phyloP scores from a whole-genome alignment of 345 rosid genomes.

The Leavenworthia alabamica region DNA sequence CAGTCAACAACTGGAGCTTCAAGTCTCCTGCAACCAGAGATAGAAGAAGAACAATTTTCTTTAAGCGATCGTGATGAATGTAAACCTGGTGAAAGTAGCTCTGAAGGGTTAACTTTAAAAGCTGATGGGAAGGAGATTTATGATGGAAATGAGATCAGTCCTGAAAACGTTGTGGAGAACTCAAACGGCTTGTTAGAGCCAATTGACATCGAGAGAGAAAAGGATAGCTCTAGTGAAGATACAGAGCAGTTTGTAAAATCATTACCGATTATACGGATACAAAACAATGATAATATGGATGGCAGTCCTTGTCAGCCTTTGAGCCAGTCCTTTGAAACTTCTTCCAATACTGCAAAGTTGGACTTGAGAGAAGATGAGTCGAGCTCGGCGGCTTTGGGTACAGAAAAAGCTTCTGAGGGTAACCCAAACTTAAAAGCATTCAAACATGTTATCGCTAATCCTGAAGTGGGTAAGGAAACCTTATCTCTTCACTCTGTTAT shows the following conservation, averaged over 20 bases:
- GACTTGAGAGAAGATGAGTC: slow-evolving; percentile 33
- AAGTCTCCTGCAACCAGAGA: slow-evolving; percentile 34
- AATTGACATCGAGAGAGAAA: slow-evolving; percentile 40
- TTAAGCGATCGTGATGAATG: slow-evolving; percentile 56
- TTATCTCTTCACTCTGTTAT: background rate
- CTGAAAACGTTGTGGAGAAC: slow-evolving; percentile 28
- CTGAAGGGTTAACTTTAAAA: slow-evolving; percentile 22
- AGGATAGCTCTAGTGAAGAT: slow-evolving; percentile 26
- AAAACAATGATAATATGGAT: slow-evolving; percentile 25
- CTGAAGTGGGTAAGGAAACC: slow-evolving; percentile 53
- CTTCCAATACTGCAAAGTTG: slow-evolving; percentile 35
- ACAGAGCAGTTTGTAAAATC: slow-evolving; percentile 46
- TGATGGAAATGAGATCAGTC: slow-evolving; percentile 19
- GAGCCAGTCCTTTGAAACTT: slow-evolving; percentile 57
- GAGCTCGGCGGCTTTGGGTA: slow-evolving; percentile 27
- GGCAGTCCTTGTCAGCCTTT: slow-evolving; percentile 33
- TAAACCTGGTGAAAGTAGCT: slow-evolving; percentile 25
- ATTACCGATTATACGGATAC: slow-evolving; percentile 53
- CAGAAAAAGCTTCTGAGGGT: slow-evolving; percentile 26
- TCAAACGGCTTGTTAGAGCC: slow-evolving; percentile 38
- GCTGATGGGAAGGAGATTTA: slow-evolving; percentile 13
- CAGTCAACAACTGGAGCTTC: slow-evolving; percentile 20
- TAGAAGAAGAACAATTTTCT: slow-evolving; percentile 69
- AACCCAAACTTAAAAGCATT: slow-evolving; percentile 33
- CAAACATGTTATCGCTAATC: slow-evolving; percentile 33